Evolutionary conservation across 352 stramenopile species (phyloP).

Genomic region (Globisporangium iwayamae): DNA sequence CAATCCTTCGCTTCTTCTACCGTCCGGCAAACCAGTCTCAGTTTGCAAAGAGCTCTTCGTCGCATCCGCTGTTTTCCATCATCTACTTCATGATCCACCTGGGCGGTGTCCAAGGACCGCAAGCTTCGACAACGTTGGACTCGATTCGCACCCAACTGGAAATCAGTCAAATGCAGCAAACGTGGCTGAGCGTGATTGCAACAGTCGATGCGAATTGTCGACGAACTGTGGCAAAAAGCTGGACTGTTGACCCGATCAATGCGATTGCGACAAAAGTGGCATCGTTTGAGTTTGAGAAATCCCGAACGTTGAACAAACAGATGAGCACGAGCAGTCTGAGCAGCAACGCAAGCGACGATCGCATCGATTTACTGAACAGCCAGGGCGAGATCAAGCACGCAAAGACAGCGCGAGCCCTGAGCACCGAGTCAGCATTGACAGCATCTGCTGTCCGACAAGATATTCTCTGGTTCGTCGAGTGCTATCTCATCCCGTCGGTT

Average conservation of each 20-base stretch:
- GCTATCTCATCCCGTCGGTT: conserved; percentile 40
- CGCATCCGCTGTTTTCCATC: conserved; percentile 51
- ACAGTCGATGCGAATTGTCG: conserved; percentile 45
- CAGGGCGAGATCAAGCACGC: conserved; percentile 5
- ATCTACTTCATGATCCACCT: conserved; percentile 36
- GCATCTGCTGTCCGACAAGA: conserved; percentile 16
- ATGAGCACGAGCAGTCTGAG: conserved; percentile 17
- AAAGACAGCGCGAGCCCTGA: conserved; percentile 14
- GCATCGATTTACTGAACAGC: conserved; percentile 9
- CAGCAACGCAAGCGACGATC: conserved; percentile 13
- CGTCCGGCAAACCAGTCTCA: conserved; percentile 54
- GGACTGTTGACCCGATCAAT: conserved; percentile 27
- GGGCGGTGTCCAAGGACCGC: neutral
- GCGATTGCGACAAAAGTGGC: conserved; percentile 28
- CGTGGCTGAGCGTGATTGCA: conserved; percentile 35
- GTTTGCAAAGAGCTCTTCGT: conserved; percentile 45
- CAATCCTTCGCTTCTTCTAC: conserved; percentile 70
- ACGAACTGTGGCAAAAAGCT: conserved; percentile 33
- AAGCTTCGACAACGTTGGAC: neutral
- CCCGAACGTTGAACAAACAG: neutral
- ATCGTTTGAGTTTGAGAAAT: conserved; percentile 17
- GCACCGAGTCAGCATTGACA: conserved; percentile 13
- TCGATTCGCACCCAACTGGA: conserved; percentile 30
- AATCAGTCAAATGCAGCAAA: conserved; percentile 25
- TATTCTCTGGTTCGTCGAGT: conserved; percentile 49